Conservation (phyloP, 2,329 filamentous ascomycete species). For the Xylariaceae sp. region DNA sequence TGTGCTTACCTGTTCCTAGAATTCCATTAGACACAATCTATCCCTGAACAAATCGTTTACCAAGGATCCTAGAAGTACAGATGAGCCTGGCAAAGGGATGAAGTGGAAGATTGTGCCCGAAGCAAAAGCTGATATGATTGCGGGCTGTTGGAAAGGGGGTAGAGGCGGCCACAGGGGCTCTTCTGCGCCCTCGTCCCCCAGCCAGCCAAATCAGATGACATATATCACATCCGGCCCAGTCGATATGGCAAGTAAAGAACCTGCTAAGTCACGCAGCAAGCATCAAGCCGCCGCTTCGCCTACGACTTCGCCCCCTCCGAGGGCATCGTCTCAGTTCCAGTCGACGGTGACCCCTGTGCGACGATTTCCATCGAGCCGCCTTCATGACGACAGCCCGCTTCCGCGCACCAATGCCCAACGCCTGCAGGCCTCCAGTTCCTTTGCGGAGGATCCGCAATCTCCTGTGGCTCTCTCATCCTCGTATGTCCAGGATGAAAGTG, state of each 20-base stretch:
- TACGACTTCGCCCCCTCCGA: conserved; percentile 54
- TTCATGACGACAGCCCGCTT: conserved; percentile 60
- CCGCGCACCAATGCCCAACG: conserved; percentile 52
- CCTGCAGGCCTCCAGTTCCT: conserved; percentile 41
- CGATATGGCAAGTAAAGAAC: conserved; percentile 53
- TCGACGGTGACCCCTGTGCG: conserved; percentile 60
- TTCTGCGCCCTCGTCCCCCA: conserved; percentile 68
- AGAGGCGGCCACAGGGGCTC: conserved; percentile 65
- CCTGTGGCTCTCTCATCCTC: conserved; percentile 59
- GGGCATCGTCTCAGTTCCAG: conserved; percentile 43
- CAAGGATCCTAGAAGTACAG: conserved; percentile 86
- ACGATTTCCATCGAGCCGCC: conserved; percentile 40
- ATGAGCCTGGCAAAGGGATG: conserved; percentile 98
- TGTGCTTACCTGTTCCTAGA: conserved; percentile 49
- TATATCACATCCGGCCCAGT: conserved; percentile 59
- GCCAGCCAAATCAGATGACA: conserved; percentile 52
- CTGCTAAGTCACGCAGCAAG: conserved; percentile 53
- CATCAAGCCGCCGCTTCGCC: conserved; percentile 48
- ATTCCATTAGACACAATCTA: conserved; percentile 94
- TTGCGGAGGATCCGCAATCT: conserved; percentile 54
- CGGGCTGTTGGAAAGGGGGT: conserved; percentile 63
- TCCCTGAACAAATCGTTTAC: conserved; percentile 93
- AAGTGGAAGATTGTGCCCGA: conserved; percentile 94
- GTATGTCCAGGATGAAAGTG: conserved; percentile 58
- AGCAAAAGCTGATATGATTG: conserved; percentile 81